Base-by-base conservation (phyloP, 2,329 filamentous ascomycete genomes). In the Gremmenia infestans region DNA sequence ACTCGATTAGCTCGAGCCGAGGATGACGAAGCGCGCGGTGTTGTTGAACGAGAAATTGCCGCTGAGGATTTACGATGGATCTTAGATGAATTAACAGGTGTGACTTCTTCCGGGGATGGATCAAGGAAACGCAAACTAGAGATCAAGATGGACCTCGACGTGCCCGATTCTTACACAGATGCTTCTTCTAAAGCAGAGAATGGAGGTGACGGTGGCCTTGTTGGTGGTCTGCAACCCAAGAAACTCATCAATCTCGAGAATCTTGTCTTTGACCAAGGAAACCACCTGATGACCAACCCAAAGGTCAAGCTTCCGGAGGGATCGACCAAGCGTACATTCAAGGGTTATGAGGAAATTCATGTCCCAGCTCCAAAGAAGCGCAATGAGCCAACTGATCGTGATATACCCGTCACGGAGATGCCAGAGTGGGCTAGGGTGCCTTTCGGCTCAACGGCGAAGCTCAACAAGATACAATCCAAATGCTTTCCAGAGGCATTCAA, bases 221-320 rank as follows among this genome's bases (percentile, higher is more conserved):
- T 91, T 35, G 90, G 92, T 53, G 91, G 91, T 14, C 78, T 99
- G 39, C 89, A 94, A 67, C 94, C 95, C 2, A 86, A 86, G 63
- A 90, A 89, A 69, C 76, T 91, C 46, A 91, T 99, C 71, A 97
- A 97, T 70, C 78, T 99, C 51, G 93, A 99, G 56, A 97, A 97
- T 67, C 82, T 99, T 36, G 82, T 97, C 40, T 99, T 99, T 70
- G 94, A 97, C 65, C 93, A 97, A 73, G 94, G 94, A 52, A 99
- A 97, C 67, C 94, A 99, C 76, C 80, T 99, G 45, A 99, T 97
- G 93, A 97, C 94, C n/a, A 99, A 99, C 67, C 89, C 91, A 6
- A 97, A 91, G 69, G 94, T 99, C 48, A 88, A 89, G 60, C 80
- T 99, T 19, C 94, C 94, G 0, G 91, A 96, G 70, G 94, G 94